phyloP scores from a whole-genome alignment of 345 rosid species.

The Moringa oleifera region DNA sequence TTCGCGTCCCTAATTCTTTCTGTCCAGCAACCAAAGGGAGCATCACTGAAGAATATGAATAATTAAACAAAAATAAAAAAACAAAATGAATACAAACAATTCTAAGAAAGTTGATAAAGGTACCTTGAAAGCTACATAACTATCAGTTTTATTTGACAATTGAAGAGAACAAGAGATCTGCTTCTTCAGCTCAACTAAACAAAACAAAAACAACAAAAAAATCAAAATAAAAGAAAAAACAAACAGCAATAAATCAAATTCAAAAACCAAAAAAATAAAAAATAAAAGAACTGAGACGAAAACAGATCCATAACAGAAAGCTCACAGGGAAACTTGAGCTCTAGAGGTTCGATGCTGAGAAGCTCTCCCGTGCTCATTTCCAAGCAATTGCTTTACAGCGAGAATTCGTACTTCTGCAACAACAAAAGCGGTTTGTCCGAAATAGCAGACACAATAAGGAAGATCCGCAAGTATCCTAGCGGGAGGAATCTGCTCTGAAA shows the following conservation, averaged over 20 bases:
- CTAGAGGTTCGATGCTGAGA: conserved; percentile 66
- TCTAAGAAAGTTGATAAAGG: background rate
- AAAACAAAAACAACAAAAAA: conserved; percentile 5
- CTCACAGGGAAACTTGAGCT: conserved; percentile 74
- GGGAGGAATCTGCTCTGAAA: background rate
- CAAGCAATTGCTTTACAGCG: background rate
- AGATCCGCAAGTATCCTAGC: conserved; percentile 8
- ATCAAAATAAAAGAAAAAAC: conserved; percentile 1
- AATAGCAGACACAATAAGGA: background rate
- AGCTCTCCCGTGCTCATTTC: conserved; percentile 70
- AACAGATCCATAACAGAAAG: conserved; percentile 13
- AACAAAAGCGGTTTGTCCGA: background rate
- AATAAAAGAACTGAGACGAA: conserved; percentile 10
- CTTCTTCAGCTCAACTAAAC: conserved; percentile 75
- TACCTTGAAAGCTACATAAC: conserved; percentile 79
- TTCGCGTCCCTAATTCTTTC: background rate
- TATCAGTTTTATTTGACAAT: conserved; percentile 60
- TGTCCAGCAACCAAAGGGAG: conserved; percentile 18
- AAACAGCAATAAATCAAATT: background rate
- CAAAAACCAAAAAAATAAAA: conserved; percentile 1
- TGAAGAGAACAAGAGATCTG: conserved; percentile 84
- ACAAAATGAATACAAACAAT: no score
- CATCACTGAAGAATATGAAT: background rate
- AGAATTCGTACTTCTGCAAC: background rate
- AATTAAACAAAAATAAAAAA: background rate